Conservation (phyloP, 2,329 filamentous ascomycete genomes). For the Pyrenochaeta sp. region DNA sequence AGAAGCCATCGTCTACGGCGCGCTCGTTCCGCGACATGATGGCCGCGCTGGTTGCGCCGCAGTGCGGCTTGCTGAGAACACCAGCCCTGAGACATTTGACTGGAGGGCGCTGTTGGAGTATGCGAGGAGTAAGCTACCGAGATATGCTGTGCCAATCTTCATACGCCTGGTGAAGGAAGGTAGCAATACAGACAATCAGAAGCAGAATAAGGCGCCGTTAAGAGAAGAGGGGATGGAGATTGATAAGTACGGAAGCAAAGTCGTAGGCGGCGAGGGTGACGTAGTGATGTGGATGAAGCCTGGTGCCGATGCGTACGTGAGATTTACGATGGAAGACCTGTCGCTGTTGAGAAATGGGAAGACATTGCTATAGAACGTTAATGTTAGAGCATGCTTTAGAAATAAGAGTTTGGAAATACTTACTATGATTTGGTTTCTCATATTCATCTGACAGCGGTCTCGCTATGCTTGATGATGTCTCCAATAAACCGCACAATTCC, state of each 20-base stretch:
- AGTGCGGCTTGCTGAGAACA: conserved; percentile 60
- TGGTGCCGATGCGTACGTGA: conserved; percentile 32
- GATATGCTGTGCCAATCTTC: conserved; percentile 79
- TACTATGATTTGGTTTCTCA: neutral
- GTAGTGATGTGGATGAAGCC: conserved; percentile 39
- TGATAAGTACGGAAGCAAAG: conserved; percentile 40
- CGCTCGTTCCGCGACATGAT: conserved; percentile 55
- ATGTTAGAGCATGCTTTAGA: neutral
- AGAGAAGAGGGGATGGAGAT: conserved; percentile 72
- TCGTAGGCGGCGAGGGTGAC: conserved; percentile 31
- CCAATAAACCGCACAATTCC: conserved; percentile 47
- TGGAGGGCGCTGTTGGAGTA: conserved; percentile 35
- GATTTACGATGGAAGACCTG: conserved; percentile 29
- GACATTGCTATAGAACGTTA: conserved; percentile 11
- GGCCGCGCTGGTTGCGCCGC: conserved; percentile 64
- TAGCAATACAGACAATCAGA: conserved; percentile 75
- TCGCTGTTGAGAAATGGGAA: conserved; percentile 28
- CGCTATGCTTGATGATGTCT: neutral
- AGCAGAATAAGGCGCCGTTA: conserved; percentile 77
- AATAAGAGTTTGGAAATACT: neutral
- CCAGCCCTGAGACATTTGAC: conserved; percentile 33
- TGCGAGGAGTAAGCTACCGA: conserved; percentile 59
- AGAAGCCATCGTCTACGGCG: conserved; percentile 58
- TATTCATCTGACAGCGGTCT: neutral
- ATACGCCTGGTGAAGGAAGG: conserved; percentile 66